Evolutionary conservation across 805 yeast genomes (phyloP), one percentile per base, ranked within the genome.

Genomic region (Candida nanaspora): DNA sequence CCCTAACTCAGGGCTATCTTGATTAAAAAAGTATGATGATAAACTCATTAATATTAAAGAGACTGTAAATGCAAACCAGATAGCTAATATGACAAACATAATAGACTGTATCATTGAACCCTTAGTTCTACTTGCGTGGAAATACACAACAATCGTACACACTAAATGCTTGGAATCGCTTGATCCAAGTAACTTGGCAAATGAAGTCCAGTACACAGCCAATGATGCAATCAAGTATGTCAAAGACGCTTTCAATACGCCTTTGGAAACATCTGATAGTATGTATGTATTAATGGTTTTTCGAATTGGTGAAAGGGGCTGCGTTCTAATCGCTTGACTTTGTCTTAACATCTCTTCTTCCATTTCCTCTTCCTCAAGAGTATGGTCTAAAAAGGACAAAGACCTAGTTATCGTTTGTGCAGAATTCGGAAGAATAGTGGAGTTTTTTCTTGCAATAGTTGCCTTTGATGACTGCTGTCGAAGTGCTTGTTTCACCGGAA

Each of bases 71-170:
- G 78, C 74, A 61, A 68, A 86, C 4, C 65, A 39, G 14, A 84
- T 59, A 1, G 87, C 66, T 2, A 74, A 42, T 0, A 69, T 49
- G 3, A 81, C 89, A 60, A 76, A 86, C 34, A 75, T 54, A 15
- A 82, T 57, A 11, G 88, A 79, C 53, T 86, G 87, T 44, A 78
- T 72, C 91, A 86, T 86, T 16, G 86, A 76, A 0, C 95, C 95
- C 42, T 76, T 74, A 0, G 93, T 72, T 37, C 95, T 60, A 2
- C 89, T 74, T 0, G 95, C 87, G 53, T 86, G 93, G 65, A 86
- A 86, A 58, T 86, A 86, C 2, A 86, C 93, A 1, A 86, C 82
- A 9, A 82, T 82, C 0, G 95, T 86, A 30, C 94, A 87, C 3
- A 82, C 79, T 47, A 84, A 72, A 63, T 86, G 95, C 56, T 86